Evolutionary conservation across 495 filamentous ascomycete genomes (phyloP).

Genomic region (Penicillium tannophilum): DNA sequence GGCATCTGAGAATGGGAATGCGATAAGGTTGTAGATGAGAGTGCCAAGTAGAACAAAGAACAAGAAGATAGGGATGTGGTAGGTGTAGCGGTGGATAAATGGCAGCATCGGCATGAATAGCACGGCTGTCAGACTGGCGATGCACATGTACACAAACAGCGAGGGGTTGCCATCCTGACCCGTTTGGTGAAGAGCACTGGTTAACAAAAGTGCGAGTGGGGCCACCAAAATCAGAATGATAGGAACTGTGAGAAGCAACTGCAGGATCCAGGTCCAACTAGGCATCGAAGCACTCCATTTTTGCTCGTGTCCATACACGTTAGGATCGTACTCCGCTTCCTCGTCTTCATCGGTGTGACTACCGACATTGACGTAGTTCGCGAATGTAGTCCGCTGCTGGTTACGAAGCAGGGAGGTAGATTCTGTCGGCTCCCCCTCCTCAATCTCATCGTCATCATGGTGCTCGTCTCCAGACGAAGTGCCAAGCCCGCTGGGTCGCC

Average conservation of each 20-base stretch:
- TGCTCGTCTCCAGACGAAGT: constrained; percentile 36
- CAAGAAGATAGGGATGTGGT: constrained; percentile 77
- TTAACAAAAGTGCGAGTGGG: constrained; percentile 73
- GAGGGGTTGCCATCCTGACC: constrained; percentile 72
- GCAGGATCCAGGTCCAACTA: constrained; percentile 80
- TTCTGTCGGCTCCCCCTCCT: constrained; percentile 68
- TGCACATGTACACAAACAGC: constrained; percentile 68
- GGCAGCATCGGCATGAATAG: constrained; percentile 78
- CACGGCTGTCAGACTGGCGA: constrained; percentile 67
- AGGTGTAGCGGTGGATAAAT: constrained; percentile 83
- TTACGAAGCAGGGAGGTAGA: constrained; percentile 75
- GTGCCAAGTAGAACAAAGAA: constrained; percentile 74
- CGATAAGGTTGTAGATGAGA: constrained; percentile 81
- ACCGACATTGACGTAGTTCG: constrained; percentile 58
- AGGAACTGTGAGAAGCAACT: constrained; percentile 80
- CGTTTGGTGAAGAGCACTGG: constrained; percentile 74
- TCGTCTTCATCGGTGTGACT: constrained; percentile 38
- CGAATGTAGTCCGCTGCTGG: constrained; percentile 69
- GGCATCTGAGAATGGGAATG: constrained; percentile 82
- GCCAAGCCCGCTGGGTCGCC: constrained; percentile 44
- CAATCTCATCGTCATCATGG: constrained; percentile 44
- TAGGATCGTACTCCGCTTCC: constrained; percentile 37
- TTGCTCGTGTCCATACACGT: constrained; percentile 78
- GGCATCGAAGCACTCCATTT: constrained; percentile 79
- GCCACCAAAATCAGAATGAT: constrained; percentile 73